phyloP scores from a whole-genome alignment of 2,329 filamentous ascomycete genomes.

The Parastagonospora avenae region DNA sequence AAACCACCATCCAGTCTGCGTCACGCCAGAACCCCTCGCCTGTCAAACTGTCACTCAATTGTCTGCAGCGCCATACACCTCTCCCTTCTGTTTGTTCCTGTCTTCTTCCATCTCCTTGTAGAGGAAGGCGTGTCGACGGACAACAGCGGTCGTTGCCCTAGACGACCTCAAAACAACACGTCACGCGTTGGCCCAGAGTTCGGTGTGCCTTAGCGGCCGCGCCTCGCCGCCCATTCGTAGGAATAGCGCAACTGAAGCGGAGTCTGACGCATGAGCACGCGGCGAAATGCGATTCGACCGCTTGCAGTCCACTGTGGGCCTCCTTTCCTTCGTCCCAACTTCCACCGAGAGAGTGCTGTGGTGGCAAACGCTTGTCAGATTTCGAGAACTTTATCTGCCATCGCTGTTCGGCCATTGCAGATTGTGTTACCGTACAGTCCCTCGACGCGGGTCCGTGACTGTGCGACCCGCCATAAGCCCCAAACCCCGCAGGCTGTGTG shows the following conservation, averaged over 20 bases:
- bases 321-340: not conserved
- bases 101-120: too few relatives aligned
- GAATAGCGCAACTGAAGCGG: constrained; percentile 18
- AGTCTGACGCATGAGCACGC: constrained; percentile 40
- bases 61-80: too few relatives aligned
- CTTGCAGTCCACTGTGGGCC: constrained; percentile 19
- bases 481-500: too few relatives aligned
- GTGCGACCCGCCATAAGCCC: too few relatives aligned
- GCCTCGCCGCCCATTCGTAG: constrained; percentile 8
- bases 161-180: constrained; percentile 27
- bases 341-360: not conserved
- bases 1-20: not conserved
- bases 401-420: too few relatives aligned
- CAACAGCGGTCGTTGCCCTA: constrained; percentile 14
- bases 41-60: not conserved
- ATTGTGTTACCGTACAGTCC: too few relatives aligned
- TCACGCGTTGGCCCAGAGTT: constrained; percentile 20
- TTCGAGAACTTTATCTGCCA: too few relatives aligned
- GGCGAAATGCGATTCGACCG: constrained; percentile 38
- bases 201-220: constrained; percentile 9
- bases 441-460: too few relatives aligned
- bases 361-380: not conserved
- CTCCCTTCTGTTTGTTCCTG: too few relatives aligned
- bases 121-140: not conserved
- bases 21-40: not conserved